Conservation (phyloP, 139 green algal species). For the Tetraselmis chui region DNA sequence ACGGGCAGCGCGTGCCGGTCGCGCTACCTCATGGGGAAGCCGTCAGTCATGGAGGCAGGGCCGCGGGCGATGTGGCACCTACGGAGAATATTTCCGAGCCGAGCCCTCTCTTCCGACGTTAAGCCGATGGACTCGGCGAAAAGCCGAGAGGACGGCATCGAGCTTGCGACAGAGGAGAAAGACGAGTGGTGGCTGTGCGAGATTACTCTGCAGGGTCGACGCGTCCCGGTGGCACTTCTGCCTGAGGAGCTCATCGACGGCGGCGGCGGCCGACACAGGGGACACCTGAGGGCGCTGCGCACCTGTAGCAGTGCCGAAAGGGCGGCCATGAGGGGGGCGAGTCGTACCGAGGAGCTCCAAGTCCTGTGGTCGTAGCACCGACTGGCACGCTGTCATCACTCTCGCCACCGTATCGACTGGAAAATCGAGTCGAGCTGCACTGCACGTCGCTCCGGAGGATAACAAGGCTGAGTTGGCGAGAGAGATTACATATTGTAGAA, state of each 20-base stretch:
- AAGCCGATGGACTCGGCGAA: neutral
- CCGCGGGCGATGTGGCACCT: neutral
- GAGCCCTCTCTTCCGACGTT: neutral
- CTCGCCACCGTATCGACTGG: no score
- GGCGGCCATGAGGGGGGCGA: neutral
- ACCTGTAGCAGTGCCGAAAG: neutral
- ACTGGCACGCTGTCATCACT: no score
- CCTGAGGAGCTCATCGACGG: neutral
- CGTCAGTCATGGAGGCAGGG: neutral
- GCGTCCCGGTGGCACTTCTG: neutral
- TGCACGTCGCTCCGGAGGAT: no score
- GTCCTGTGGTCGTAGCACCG: neutral
- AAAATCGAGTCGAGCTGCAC: no score
- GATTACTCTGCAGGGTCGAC: neutral
- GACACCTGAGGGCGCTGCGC: neutral
- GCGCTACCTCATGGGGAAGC: neutral
- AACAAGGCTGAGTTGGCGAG: no score
- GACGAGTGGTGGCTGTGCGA: neutral
- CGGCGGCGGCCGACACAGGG: neutral
- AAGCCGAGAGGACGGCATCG: neutral
- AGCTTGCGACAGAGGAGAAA: neutral
- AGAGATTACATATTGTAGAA: no score
- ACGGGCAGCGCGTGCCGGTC: neutral
- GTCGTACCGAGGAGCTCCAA: neutral
- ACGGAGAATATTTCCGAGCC: no score